Base-by-base conservation (phyloP, 768 basidiomycete genomes). In the Cystoderma amianthinum region DNA sequence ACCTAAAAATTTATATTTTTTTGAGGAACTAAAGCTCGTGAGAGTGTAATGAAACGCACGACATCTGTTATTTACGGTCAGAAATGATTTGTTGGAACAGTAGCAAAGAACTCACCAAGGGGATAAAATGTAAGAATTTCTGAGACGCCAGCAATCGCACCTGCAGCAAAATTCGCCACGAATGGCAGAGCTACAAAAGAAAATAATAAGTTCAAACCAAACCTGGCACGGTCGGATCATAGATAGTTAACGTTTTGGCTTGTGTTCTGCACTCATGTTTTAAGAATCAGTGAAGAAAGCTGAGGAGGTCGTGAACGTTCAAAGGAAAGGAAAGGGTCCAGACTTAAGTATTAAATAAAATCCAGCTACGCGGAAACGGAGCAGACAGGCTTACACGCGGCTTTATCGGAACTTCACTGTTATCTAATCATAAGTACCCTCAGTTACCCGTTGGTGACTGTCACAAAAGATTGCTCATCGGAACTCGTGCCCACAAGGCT, bases 81-180 rank as follows among this genome's bases (percentile, higher is more conserved):
- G 15, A 7, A 47, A 38, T 21, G 33, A 36, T n/a, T 25, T 19
- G 38, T 7, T 25, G 38, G n/a, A 50, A 39, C 41, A 16, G 10
- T 24, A 21, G 18, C 13, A 17, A 9, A 17, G 18, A 38, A 56
- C 82, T 54, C 55, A 91, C 88, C 91, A 47, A 94, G 81, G 44
- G 92, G 90, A 51, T 92, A 94, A 57, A 93, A 89, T 3, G 86
- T 86, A 44, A 86, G 62, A 48, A 86, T 85, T 57, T 85, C 82
- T 3, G 85, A 83, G 48, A 89, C 78, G 43, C 95, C 95, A 48
- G 96, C 96, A 52, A 98, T 93, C 3, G 95, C 96, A 35, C 96
- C 96, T 1, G 95, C 93, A 1, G 83, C 76, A 56, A 99, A 98
- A 55, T 89, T 96, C 48, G 92, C 87, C 42, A 76, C 55, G 64